Percentiles rank a stretch among this genome's conserved stretches.
These are phyloP conservation scores for Leccinum incarnatum DNA, from an alignment of 768 basidiomycete genomes.

Conservation along the genomic window DNA sequence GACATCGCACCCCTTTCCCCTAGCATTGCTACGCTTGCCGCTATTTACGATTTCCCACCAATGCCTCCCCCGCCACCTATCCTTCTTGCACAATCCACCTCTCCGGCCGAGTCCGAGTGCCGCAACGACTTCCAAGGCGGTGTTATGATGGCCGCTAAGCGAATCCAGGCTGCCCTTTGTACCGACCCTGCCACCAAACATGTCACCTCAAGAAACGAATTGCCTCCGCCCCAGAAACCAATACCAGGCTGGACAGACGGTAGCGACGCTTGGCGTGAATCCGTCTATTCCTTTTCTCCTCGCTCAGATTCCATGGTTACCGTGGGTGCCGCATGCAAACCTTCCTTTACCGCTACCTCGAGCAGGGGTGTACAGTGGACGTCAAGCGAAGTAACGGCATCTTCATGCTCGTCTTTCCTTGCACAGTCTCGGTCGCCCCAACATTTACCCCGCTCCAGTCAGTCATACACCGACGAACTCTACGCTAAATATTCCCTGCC, in stretches of 20 bases:
- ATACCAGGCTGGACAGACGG: conserved; percentile 73
- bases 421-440: conserved; percentile 22
- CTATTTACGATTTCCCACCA: conserved; percentile 47
- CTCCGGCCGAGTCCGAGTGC: conserved; percentile 28
- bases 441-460: conserved; percentile 28
- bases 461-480: conserved; percentile 43
- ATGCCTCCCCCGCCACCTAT: conserved; percentile 53
- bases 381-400: conserved; percentile 28
- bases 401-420: conserved; percentile 28
- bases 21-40: conserved; percentile 39
- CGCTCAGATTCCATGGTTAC: conserved; percentile 37
- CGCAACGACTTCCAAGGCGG: conserved; percentile 52
- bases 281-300: conserved; percentile 52
- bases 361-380: conserved; percentile 53
- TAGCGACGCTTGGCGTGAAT: conserved; percentile 62
- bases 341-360: conserved; percentile 50
- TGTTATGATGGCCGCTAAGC: conserved; percentile 66
- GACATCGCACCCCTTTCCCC: conserved; percentile 21
- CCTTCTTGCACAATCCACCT: conserved; percentile 20
- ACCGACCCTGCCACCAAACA: conserved; percentile 40
- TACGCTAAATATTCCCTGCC: conserved; percentile 55
- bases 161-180: conserved; percentile 48
- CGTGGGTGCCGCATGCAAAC: conserved; percentile 27
- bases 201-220: conserved; percentile 28
- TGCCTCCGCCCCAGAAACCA: conserved; percentile 37